These are phyloP conservation scores for Calvatia gigantea DNA, from an alignment of 768 basidiomycete species.

Conservation along the genomic window DNA sequence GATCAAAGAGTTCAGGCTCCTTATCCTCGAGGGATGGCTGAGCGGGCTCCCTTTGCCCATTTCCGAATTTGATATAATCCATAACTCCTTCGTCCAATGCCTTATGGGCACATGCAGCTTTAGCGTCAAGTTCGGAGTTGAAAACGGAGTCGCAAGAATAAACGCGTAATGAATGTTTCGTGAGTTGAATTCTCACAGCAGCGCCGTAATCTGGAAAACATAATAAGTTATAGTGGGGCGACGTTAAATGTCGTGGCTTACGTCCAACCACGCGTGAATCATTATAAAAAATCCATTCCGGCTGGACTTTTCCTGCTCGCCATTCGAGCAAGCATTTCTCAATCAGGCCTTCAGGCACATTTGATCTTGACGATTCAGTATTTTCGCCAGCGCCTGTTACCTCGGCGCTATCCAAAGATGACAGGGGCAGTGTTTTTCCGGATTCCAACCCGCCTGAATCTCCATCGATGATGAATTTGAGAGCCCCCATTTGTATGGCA, in stretches of 20 bases:
- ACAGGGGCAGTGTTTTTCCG: conserved; percentile 27
- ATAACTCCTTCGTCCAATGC: conserved; percentile 53
- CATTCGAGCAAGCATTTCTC: conserved; percentile 52
- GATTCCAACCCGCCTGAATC: conserved; percentile 32
- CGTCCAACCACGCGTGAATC: conserved; percentile 43
- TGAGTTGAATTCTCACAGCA: conserved; percentile 52
- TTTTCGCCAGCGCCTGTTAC: conserved; percentile 16
- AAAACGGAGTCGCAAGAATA: conserved; percentile 49
- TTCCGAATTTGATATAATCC: conserved; percentile 55
- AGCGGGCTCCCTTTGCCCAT: conserved; percentile 43
- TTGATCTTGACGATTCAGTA: conserved; percentile 7
- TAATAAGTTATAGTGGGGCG: neutral
- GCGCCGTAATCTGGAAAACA: conserved; percentile 44
- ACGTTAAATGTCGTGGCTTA: conserved; percentile 23
- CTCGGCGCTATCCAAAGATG: conserved; percentile 26
- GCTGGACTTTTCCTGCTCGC: conserved; percentile 47
- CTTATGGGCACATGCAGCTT: conserved; percentile 46
- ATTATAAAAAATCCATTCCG: conserved; percentile 49
- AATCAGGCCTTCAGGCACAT: conserved; percentile 36
- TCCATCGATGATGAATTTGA: conserved; percentile 52
- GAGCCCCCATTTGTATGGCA: conserved; percentile 56
- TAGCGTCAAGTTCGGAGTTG: conserved; percentile 40
- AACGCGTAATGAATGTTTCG: conserved; percentile 43
- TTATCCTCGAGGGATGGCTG: conserved; percentile 3
- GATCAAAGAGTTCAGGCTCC: conserved; percentile 2